These are phyloP conservation scores for Paecilomyces fulvus DNA, from an alignment of 2,329 filamentous ascomycete genomes.

Conservation along the genomic window DNA sequence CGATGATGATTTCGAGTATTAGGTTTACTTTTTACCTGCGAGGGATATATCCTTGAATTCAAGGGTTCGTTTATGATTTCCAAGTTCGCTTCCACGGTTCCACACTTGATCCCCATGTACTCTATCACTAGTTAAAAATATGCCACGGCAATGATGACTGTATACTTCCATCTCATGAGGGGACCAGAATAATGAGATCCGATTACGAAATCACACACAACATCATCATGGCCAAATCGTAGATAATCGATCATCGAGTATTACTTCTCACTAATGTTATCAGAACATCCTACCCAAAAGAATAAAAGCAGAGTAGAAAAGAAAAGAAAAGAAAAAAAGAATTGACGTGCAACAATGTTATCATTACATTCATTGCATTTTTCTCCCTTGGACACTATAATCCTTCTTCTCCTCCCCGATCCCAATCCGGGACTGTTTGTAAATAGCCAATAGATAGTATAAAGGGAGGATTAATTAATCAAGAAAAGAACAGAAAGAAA, in stretches of 20 bases:
- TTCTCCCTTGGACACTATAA: too few species aligned
- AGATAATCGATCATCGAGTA: not conserved
- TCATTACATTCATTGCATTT: too few species aligned
- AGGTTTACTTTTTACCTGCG: not conserved
- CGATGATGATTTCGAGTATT: constrained; percentile 99
- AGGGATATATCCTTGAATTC: too few species aligned
- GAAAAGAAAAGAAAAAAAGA: not conserved
- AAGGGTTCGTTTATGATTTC: not conserved
- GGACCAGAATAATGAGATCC: not conserved
- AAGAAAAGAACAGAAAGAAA: too few species aligned
- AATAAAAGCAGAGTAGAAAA: not conserved
- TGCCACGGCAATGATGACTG: not conserved
- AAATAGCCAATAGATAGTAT: too few species aligned
- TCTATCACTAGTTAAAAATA: not conserved
- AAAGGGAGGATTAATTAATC: too few species aligned
- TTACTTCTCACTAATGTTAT: too few species aligned
- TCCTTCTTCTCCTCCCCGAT: too few species aligned
- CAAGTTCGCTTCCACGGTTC: not conserved
- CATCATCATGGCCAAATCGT: too few species aligned
- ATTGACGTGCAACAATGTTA: too few species aligned
- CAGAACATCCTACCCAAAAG: not conserved
- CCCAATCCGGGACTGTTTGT: too few species aligned
- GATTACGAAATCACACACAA: not conserved
- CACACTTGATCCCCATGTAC: not conserved
- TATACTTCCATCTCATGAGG: not conserved